Percentiles rank a stretch among this genome's conserved stretches.
phyloP scores from a whole-genome alignment of 805 yeast genomes.

The Saccharomycopsis capsularis region DNA sequence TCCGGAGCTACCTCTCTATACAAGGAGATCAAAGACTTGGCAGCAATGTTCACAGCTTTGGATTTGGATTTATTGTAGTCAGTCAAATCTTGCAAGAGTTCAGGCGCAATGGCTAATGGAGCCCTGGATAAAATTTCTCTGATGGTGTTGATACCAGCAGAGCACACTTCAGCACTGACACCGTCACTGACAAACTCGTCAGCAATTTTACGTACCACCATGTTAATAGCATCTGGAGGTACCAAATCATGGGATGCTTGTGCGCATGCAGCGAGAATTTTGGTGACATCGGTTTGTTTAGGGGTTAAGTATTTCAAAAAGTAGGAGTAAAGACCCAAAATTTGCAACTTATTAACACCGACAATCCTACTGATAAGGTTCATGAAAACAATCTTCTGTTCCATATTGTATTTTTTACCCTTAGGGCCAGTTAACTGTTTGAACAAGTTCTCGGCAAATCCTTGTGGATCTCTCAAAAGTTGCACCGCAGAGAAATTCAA shows the following conservation, averaged over 20 bases:
- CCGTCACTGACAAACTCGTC: constrained; percentile 98
- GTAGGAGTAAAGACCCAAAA: constrained; percentile 83
- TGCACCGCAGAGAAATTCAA: constrained; percentile 94
- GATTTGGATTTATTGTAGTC: constrained; percentile 91
- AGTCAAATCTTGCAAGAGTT: constrained; percentile 79
- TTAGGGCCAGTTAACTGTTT: constrained; percentile 62
- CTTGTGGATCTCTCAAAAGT: constrained; percentile 92
- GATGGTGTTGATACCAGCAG: constrained; percentile 94
- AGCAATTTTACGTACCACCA: constrained; percentile 84
- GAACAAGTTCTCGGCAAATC: constrained; percentile 84
- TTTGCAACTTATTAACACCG: constrained; percentile 90
- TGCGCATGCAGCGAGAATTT: constrained; percentile 93
- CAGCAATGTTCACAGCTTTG: constrained; percentile 92
- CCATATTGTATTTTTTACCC: constrained; percentile 66
- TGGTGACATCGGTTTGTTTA: constrained; percentile 89
- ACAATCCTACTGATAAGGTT: constrained; percentile 81
- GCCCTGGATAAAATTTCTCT: constrained; percentile 90
- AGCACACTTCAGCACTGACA: constrained; percentile 95
- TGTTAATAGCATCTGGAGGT: constrained; percentile 85
- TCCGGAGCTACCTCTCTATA: constrained; percentile 96
- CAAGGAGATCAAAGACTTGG: constrained; percentile 74
- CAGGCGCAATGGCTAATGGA: constrained; percentile 86
- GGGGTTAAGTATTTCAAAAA: constrained; percentile 89
- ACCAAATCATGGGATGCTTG: constrained; percentile 95
- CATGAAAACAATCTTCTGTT: constrained; percentile 83